Base-by-base conservation (phyloP, 2,329 filamentous ascomycete genomes). In the Trichophyton simii region DNA sequence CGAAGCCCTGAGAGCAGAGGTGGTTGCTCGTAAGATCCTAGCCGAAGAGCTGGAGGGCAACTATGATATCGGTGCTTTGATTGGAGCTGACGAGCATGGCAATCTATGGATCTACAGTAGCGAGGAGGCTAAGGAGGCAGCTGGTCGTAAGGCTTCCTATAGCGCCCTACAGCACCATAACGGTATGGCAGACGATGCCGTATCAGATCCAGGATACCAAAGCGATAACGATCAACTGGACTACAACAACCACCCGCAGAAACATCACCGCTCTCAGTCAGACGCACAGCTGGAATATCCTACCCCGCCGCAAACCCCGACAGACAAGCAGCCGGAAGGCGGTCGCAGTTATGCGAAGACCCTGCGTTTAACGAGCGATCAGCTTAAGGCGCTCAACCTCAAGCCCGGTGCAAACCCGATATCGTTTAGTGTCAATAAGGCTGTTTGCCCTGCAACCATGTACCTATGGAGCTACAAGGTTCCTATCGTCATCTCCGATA, bases 31-130 rank as follows among this genome's bases (percentile, higher is more conserved):
- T 22, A 94, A 92, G 72, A 90, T 99, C 58, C 81, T 99, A 11
- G 87, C 91, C 0, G 91, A 99, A 71, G 92, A 97, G 74, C 77
- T 97, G 13, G 89, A 96, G 68, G 94, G 91, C 22, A 91, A 92
- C 70, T 96, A 96, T 72, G 94, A 99, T 71, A 95, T 99, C 68
- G 94, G 94, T 4, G 87, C 92, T 1, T 80, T 99, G 34, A 96
- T 99, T 68, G 94, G 91, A 11, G 92, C 94, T 52, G 94, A 99
- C 70, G 91, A 95, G 70, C 85, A 94, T 63, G 94, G 94, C 5
- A 99, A 99, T 69, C 80, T 99, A n/a, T 97, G 94, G 92, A 97
- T 99, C 66, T 99, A 99, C 77, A 94, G 91, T 75, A 97, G 91
- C 68, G 91, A 97, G 73, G 91, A 96, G 70, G 91, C 94, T 25